These are phyloP conservation scores for Kentomonas sorsogonicus DNA, from an alignment of 208 protist genomes.

Conservation along the genomic window DNA sequence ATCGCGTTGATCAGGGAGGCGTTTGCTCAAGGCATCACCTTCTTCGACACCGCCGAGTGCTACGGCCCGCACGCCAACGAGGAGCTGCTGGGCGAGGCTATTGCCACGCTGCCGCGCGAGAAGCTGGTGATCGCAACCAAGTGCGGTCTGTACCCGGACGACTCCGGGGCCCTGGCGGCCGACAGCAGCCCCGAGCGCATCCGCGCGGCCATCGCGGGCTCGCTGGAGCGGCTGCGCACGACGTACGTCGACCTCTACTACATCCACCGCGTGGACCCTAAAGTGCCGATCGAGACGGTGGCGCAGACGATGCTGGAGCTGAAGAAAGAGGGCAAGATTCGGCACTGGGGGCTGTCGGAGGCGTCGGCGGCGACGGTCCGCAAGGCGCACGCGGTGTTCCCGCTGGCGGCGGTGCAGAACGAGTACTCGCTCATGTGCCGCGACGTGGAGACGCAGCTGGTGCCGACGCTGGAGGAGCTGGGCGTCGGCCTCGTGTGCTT, in stretches of 20 bases:
- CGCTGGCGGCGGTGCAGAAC: conserved; percentile 29
- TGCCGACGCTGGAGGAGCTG: conserved; percentile 25
- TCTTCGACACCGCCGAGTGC: conserved; percentile 34
- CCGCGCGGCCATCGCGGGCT: conserved; percentile 24
- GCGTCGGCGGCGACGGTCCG: conserved; percentile 18
- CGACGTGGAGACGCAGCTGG: conserved; percentile 18
- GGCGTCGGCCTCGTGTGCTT: conserved; percentile 30
- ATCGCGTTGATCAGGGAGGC: conserved; percentile 25
- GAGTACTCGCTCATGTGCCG: conserved; percentile 29
- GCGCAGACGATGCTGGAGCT: conserved; percentile 30
- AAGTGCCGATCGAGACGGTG: conserved; percentile 25
- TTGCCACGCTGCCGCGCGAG: conserved; percentile 18
- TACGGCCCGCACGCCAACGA: conserved; percentile 33
- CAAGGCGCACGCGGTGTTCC: conserved; percentile 25
- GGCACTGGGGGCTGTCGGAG: conserved; percentile 29
- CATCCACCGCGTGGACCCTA: conserved; percentile 29
- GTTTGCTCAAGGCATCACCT: conserved; percentile 21
- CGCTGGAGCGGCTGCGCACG: conserved; percentile 29
- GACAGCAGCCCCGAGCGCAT: conserved; percentile 18
- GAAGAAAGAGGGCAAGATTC: conserved; percentile 31
- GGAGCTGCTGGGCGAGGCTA: conserved; percentile 24
- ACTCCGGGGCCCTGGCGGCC: not conserved
- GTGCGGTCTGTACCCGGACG: conserved; percentile 18
- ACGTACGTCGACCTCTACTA: conserved; percentile 44
- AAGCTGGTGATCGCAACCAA: conserved; percentile 28